Conservation (phyloP, 106 monocot genomes). For the Dioscorea zingiberensis region DNA sequence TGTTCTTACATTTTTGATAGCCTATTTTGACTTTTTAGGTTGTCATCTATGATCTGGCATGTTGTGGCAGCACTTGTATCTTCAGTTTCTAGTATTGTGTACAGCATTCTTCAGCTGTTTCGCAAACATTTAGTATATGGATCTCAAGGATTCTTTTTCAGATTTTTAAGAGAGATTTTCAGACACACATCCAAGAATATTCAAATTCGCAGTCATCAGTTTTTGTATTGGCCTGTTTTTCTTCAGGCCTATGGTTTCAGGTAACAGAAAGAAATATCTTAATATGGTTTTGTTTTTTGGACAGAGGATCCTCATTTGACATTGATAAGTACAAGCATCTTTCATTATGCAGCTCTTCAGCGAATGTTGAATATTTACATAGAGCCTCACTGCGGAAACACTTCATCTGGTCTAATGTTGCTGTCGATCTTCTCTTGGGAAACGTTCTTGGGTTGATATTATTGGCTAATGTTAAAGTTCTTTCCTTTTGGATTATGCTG, state of each 20-base stretch:
- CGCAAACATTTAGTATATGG: conserved; percentile 23
- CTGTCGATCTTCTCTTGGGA: conserved; percentile 64
- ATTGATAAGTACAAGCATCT: background rate
- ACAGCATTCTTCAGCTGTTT: conserved; percentile 51
- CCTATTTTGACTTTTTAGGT: conserved; percentile 22
- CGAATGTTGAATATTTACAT: conserved; percentile 70
- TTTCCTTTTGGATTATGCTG: conserved; percentile 26
- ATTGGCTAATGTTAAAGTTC: conserved; percentile 26
- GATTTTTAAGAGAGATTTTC: conserved; percentile 37
- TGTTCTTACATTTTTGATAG: conserved; percentile 2
- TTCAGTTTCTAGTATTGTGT: conserved; percentile 39
- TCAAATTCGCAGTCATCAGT: conserved; percentile 58
- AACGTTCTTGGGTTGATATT: conserved; percentile 39
- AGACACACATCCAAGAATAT: conserved; percentile 50
- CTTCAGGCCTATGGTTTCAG: conserved; percentile 47
- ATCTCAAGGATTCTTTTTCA: conserved; percentile 8
- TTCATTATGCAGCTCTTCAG: conserved; percentile 36
- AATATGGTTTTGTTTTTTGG: background rate
- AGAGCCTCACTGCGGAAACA: conserved; percentile 56
- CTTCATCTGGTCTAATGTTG: conserved; percentile 56
- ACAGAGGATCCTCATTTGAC: background rate
- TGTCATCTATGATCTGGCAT: conserved; percentile 31
- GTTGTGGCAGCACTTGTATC: conserved; percentile 43
- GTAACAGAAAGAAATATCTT: conserved; percentile 20
- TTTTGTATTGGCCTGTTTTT: conserved; percentile 89